Evolutionary conservation across 176 grass and related monocot genomes (phyloP).

Genomic region (Rhynchospora pubera): DNA sequence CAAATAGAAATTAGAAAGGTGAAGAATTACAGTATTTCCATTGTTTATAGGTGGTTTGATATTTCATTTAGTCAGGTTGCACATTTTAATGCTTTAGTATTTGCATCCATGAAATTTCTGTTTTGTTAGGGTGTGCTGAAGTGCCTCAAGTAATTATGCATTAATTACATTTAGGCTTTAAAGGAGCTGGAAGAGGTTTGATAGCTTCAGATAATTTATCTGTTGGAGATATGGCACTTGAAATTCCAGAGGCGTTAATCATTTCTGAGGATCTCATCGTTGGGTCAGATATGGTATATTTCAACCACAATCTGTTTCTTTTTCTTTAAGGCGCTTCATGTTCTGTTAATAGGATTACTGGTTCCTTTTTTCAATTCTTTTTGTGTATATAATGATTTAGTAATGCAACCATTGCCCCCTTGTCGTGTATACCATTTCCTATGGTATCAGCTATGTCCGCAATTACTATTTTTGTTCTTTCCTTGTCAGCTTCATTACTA

Average conservation of each 20-base stretch:
- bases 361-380: background rate
- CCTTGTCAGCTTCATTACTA: background rate
- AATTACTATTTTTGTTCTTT: background rate
- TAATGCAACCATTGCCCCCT: background rate
- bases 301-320: background rate
- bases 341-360: background rate
- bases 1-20: background rate
- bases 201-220: slow-evolving; percentile 65
- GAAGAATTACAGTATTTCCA: background rate
- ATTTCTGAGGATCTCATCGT: slow-evolving; percentile 77
- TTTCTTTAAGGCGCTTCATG: background rate
- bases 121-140: background rate
- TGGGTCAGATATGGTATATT: slow-evolving; percentile 68
- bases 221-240: slow-evolving; percentile 62
- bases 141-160: background rate
- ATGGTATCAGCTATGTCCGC: background rate
- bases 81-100: background rate
- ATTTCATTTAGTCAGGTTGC: background rate
- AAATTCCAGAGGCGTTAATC: slow-evolving; percentile 80
- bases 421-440: background rate
- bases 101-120: background rate
- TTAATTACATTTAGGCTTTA: slow-evolving; percentile 77
- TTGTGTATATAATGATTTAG: background rate
- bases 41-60: background rate
- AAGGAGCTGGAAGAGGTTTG: slow-evolving; percentile 87